phyloP scores from a whole-genome alignment of 2,329 filamentous ascomycete species.

The Diaporthe sp. region DNA sequence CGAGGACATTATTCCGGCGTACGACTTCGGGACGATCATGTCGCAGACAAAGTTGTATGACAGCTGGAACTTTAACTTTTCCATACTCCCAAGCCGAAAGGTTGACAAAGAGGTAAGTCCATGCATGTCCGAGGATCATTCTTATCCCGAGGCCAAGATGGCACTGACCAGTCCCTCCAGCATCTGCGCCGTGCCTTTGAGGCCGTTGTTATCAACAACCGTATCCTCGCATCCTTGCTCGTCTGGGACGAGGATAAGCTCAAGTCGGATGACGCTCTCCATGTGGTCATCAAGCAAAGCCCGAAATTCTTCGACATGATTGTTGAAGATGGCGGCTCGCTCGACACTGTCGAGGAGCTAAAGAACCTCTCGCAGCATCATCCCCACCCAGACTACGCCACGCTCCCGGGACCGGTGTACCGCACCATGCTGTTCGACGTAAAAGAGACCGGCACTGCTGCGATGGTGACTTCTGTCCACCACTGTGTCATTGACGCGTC shows the following conservation, averaged over 20 bases:
- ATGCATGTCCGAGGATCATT: no score
- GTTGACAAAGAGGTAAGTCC: conserved; percentile 17
- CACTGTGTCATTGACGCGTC: conserved; percentile 30
- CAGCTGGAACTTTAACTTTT: conserved; percentile 36
- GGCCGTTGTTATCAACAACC: conserved; percentile 35
- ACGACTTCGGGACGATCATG: conserved; percentile 33
- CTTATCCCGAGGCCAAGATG: background rate
- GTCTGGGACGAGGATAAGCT: conserved; percentile 32
- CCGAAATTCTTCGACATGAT: conserved; percentile 35
- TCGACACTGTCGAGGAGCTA: conserved; percentile 26
- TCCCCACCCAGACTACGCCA: conserved; percentile 32
- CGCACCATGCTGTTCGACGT: conserved; percentile 33
- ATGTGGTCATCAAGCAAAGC: conserved; percentile 34
- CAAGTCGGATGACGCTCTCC: conserved; percentile 24
- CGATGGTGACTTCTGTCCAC: conserved; percentile 22
- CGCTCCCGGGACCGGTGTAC: conserved; percentile 32
- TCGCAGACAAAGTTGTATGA: conserved; percentile 34
- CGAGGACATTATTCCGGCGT: conserved; percentile 37
- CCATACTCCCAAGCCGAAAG: conserved; percentile 15
- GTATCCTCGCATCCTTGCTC: conserved; percentile 37
- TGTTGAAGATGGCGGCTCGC: conserved; percentile 26
- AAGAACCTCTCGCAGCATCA: conserved; percentile 17
- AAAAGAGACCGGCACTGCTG: conserved; percentile 30
- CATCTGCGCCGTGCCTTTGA: conserved; percentile 35
- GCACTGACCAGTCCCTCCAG: conserved; percentile 9